These are phyloP conservation scores for Gossypium laxum DNA, from an alignment of 441 rosid species.

Conservation along the genomic window DNA sequence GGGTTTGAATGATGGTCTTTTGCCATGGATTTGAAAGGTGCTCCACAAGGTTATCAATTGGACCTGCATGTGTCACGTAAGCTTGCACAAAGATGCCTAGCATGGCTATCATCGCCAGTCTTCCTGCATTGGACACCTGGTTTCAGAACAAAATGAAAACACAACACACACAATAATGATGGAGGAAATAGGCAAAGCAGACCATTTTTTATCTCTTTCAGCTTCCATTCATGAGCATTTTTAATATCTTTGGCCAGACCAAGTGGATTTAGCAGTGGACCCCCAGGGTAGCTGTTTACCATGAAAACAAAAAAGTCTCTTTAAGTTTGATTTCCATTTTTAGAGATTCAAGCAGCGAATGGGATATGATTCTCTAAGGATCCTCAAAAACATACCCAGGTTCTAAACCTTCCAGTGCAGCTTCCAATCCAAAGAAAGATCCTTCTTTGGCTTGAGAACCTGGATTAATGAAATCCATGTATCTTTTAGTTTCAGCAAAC, in stretches of 20 bases:
- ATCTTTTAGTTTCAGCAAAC: conserved; percentile 79
- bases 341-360: neutral
- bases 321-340: neutral
- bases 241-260: conserved; percentile 73
- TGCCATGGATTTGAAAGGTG: conserved; percentile 91
- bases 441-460: conserved; percentile 83
- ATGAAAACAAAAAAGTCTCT: neutral
- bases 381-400: conserved; percentile 51
- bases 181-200: neutral
- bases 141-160: neutral
- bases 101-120: conserved; percentile 89
- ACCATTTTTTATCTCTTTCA: conserved; percentile 90
- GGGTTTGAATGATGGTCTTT: conserved; percentile 68
- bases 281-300: conserved; percentile 69
- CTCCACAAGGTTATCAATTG: conserved; percentile 70
- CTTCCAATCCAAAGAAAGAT: conserved; percentile 76
- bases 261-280: conserved; percentile 77
- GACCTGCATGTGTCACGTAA: conserved; percentile 74
- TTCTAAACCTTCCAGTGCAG: conserved; percentile 63
- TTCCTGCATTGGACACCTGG: conserved; percentile 33
- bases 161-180: neutral
- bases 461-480: conserved; percentile 69
- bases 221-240: conserved; percentile 66
- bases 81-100: conserved; percentile 83
- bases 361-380: too few relatives aligned